Base-by-base conservation (phyloP, 805 yeast species). In the Schwanniomyces pseudopolymorphus region DNA sequence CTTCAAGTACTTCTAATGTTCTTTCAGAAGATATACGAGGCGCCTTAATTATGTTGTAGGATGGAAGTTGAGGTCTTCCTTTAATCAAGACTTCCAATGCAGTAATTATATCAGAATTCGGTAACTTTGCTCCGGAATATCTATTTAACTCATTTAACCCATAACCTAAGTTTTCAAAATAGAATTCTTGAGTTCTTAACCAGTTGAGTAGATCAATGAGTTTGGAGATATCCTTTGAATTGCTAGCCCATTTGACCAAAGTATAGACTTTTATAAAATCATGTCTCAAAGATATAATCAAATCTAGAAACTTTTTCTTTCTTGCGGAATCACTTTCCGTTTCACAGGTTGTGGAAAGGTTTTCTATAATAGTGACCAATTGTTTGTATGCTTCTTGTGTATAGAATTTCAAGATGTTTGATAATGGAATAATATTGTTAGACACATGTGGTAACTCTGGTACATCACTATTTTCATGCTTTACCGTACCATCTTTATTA, bases 21-120 rank as follows among this genome's bases (percentile, higher is more conserved):
- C 80, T 76, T 27, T 71, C 64, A 0, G 86, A 72, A 3, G 83
- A 70, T 4, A 92, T 69, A 4, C 72, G 72, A 31, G 71, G 63
- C 10, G 69, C 65, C 13, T 78, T 73, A 4, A 84, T 65, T 51
- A 81, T 79, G 52, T 77, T 78, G 59, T 85, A 83, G 0, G 85
- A 74, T 2, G 89, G 84, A 33, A 87, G 72, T 33, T 79, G 82
- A 1, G 97, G 96, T 50, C 85, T 72, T 3, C 96, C 96, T 33
- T 79, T 74, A 35, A 83, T 79, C 45, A 91, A 72, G 0, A 94
- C 96, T 60, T 92, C 95, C 54, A 92, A 69, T 1, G 96, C 89
- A 0, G 98, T 91, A 20, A 83, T 77, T 17, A 94, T 64, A 65
- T 94, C 99, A 0, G 96, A 94, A 63, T 89, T 89, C 4, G 97